Evolutionary conservation across 176 grass and related monocot genomes (phyloP).

Genomic region (Eleusine indica): DNA sequence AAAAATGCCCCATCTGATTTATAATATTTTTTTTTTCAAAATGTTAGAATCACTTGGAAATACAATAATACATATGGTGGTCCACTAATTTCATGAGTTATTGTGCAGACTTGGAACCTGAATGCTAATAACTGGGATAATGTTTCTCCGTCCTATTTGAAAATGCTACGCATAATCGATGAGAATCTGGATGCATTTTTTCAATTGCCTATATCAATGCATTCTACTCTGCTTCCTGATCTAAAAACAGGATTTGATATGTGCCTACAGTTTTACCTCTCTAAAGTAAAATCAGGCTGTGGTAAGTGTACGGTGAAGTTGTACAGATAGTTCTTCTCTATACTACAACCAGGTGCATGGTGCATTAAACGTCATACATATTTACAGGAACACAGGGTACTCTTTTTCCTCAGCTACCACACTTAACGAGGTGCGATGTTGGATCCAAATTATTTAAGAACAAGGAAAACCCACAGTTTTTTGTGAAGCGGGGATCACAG

Average conservation of each 20-base stretch:
- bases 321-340: neutral
- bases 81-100: conserved; percentile 29
- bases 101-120: conserved; percentile 69
- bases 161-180: conserved; percentile 68
- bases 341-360: neutral
- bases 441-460: conserved; percentile 91
- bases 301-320: conserved; percentile 58
- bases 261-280: conserved; percentile 67
- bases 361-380: conserved; percentile 19
- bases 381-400: conserved; percentile 63
- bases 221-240: conserved; percentile 68
- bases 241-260: conserved; percentile 62
- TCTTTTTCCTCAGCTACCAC: conserved; percentile 70
- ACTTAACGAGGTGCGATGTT: conserved; percentile 84
- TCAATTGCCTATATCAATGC: conserved; percentile 66
- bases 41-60: conserved; percentile 44
- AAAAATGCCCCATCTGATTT: conserved; percentile 19
- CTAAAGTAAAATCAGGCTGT: conserved; percentile 67
- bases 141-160: conserved; percentile 62
- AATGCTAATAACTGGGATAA: conserved; percentile 62
- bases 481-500: conserved; percentile 66
- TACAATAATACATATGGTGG: neutral
- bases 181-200: conserved; percentile 77
- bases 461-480: conserved; percentile 61
- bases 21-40: conserved; percentile 46